Conservation (phyloP, 371 early-diverging fungal species). For the Sporodiniella umbellata region DNA sequence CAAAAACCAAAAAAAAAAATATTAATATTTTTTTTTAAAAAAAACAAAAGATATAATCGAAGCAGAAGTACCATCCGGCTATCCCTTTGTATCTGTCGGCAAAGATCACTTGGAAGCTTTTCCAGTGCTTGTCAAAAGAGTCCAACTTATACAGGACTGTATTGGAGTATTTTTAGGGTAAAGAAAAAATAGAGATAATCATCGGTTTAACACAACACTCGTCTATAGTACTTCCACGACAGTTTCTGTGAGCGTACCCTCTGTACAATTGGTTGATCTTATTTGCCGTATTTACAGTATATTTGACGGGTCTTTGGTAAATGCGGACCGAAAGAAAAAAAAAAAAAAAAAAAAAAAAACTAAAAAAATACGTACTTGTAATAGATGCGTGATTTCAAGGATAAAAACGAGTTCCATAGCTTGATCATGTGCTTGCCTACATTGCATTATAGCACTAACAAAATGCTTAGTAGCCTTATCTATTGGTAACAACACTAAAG, state of each 20-base stretch:
- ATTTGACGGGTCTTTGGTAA: conserved; percentile 43
- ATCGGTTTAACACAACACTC: not conserved
- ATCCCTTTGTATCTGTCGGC: conserved; percentile 26
- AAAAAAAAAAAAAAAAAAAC: no score
- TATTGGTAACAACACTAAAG: conserved; percentile 28
- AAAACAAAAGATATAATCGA: conserved; percentile 28
- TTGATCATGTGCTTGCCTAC: conserved; percentile 41
- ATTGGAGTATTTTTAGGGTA: conserved; percentile 41
- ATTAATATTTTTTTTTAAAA: no score
- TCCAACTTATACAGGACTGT: conserved; percentile 29
- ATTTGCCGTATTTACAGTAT: conserved; percentile 48
- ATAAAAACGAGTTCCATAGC: conserved; percentile 32
- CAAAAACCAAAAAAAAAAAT: no score
- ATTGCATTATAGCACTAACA: conserved; percentile 36
- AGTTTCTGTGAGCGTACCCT: conserved; percentile 40
- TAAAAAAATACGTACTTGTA: no score
- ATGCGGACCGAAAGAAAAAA: no score
- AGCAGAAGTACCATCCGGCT: conserved; percentile 15
- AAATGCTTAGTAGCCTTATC: conserved; percentile 36
- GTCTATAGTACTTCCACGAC: conserved; percentile 25
- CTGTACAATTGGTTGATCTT: conserved; percentile 37
- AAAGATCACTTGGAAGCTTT: conserved; percentile 39
- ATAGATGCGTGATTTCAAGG: conserved; percentile 36
- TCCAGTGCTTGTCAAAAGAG: conserved; percentile 34
- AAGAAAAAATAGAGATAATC: not conserved